phyloP scores from a whole-genome alignment of 345 rosid genomes.

The Viola odorata region DNA sequence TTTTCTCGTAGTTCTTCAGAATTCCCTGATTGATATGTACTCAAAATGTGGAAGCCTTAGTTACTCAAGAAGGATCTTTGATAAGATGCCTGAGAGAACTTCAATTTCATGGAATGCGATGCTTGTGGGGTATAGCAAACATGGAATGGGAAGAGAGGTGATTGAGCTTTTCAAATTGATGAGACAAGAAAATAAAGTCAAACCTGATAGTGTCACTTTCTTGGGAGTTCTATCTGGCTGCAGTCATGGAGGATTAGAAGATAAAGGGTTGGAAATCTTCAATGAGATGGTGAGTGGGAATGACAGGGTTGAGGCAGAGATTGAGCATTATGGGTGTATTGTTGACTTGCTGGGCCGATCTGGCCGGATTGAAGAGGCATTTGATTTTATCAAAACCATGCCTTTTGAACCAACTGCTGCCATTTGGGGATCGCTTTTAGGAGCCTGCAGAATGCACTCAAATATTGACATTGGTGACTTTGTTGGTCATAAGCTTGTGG shows the following conservation, averaged over 20 bases:
- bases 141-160: constrained; percentile 66
- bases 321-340: constrained; percentile 76
- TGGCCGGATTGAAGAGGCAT: constrained; percentile 66
- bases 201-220: constrained; percentile 64
- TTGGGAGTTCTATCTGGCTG: constrained; percentile 84
- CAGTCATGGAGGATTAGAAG: constrained; percentile 87
- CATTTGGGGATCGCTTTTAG: constrained; percentile 76
- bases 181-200: constrained; percentile 57
- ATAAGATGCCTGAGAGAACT: constrained; percentile 68
- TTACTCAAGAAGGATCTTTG: constrained; percentile 57
- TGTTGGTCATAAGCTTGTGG: constrained; percentile 51
- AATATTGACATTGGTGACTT: constrained; percentile 58
- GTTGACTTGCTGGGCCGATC: constrained; percentile 91
- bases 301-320: constrained; percentile 47
- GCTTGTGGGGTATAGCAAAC: constrained; percentile 82
- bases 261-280: constrained; percentile 59
- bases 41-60: constrained; percentile 77
- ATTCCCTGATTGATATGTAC: constrained; percentile 86
- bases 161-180: constrained; percentile 58
- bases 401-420: constrained; percentile 74
- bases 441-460: constrained; percentile 78
- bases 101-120: constrained; percentile 77
- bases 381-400: constrained; percentile 51
- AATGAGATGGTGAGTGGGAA: constrained; percentile 43
- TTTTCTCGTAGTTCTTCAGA: constrained; percentile 59